Evolutionary conservation across 1,284 basidiomycete species (phyloP), one percentile per base, ranked within the genome.

Genomic region (Trametes versicolor): DNA sequence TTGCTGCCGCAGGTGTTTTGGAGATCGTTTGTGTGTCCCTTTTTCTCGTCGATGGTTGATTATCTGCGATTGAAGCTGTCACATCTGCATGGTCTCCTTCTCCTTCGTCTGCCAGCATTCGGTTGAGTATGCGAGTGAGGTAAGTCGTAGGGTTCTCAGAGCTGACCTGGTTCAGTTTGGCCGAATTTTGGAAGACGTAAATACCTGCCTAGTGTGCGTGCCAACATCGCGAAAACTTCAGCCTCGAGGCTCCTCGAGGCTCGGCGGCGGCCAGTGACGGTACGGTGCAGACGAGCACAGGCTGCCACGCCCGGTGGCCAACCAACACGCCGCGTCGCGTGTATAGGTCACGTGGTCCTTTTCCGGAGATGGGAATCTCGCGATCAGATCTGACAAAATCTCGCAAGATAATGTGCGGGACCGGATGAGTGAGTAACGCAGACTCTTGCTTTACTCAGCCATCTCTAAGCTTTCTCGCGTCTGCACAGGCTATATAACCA

Each of bases 331-430:
- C 54, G 27, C 54, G 45, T 37, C 32, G 45, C 34, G 45, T 29
- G 56, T 37, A 23, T 49, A 4, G 21, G 19, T 58, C 61, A 62
- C 61, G 61, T 62, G 61, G 17, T 2, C 5, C 0, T 19, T 23
- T 51, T 47, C 29, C 29, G 29, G 29, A 39, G 32, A 21, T 19
- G 27, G 23, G 45, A 41, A 62, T 50, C 39, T 58, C 47, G 21
- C 58, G 66, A 65, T 68, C 49, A 62, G 49, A 62, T 62, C 60
- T 50, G 36, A n/a, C 60, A 45, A 62, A 57, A 58, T 65, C 59
- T 60, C 63, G 63, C 57, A 39, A 54, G 53, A 58, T 39, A 13
- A 64, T 64, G 63, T 55, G 36, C 59, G 60, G 41, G 41, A 23
- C 23, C 29, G 41, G 58, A 64, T 69, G 62, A 64, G 62, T 43